Percentiles rank a stretch among this genome's conserved stretches.
These are phyloP conservation scores for Mycosphaerelloides madeirae DNA, from an alignment of 2,329 filamentous ascomycete genomes.

Conservation along the genomic window DNA sequence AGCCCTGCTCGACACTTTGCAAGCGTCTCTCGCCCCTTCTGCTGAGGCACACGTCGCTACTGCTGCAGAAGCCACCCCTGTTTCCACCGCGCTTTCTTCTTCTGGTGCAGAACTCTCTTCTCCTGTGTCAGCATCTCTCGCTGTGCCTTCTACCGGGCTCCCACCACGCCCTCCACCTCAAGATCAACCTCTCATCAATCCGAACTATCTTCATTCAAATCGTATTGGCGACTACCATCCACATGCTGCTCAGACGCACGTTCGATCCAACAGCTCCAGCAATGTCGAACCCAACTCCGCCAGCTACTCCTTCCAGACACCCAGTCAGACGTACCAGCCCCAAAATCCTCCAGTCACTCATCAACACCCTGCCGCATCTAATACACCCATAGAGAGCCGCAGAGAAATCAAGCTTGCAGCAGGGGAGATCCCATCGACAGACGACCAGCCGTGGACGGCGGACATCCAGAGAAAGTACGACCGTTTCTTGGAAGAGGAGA, in stretches of 20 bases:
- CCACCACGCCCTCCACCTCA: slow-evolving; percentile 47
- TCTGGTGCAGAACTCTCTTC: slow-evolving; percentile 28
- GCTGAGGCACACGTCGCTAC: slow-evolving; percentile 23
- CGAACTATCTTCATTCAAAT: slow-evolving; percentile 45
- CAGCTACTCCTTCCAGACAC: neutral
- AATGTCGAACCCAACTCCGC: slow-evolving; percentile 18
- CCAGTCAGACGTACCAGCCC: neutral
- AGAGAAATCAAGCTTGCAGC: slow-evolving; percentile 27
- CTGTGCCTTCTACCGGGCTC: slow-evolving; percentile 38
- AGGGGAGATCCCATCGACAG: slow-evolving; percentile 35
- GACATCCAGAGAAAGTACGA: slow-evolving; percentile 66
- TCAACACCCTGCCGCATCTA: slow-evolving; percentile 2
- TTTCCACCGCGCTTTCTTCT: slow-evolving; percentile 24
- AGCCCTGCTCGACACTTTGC: slow-evolving; percentile 43
- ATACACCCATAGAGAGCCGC: slow-evolving; percentile 25
- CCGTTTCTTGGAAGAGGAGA: slow-evolving; percentile 66
- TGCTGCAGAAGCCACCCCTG: slow-evolving; percentile 30
- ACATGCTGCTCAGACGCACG: slow-evolving; percentile 35
- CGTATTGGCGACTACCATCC: slow-evolving; percentile 50
- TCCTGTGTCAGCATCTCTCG: slow-evolving; percentile 29
- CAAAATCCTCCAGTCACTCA: slow-evolving; percentile 2
- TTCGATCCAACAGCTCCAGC: slow-evolving; percentile 23
- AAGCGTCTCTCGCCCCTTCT: slow-evolving; percentile 28
- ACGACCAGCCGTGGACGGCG: slow-evolving; percentile 49
- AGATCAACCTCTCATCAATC: slow-evolving; percentile 45